Conservation (phyloP, 2,329 filamentous ascomycete species). For the Sphaceloma murrayae region DNA sequence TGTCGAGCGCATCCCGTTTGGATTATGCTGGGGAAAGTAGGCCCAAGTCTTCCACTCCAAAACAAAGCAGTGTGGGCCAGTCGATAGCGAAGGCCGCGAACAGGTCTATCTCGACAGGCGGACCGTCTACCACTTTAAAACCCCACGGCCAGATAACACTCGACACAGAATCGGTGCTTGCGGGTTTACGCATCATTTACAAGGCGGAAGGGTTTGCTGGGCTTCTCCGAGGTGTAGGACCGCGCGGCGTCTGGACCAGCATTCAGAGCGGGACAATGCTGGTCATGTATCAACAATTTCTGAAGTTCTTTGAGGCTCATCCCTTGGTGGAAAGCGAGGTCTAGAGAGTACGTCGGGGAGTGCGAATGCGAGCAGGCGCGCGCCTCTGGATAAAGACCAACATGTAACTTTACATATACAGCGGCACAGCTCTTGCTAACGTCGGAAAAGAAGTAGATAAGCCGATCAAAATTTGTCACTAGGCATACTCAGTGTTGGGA, state of each 20-base stretch:
- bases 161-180: conserved; percentile 81
- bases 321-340: conserved; percentile 29
- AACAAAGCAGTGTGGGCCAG: neutral
- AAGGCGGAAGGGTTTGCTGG: conserved; percentile 76
- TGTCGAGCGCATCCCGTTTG: conserved; percentile 4
- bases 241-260: conserved; percentile 90
- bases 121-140: conserved; percentile 72
- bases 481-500: too few relatives aligned
- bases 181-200: conserved; percentile 79
- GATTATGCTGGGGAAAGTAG: conserved; percentile 3
- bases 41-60: too few relatives aligned
- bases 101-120: conserved; percentile 78
- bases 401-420: too few relatives aligned
- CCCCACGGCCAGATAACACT: conserved; percentile 69
- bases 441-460: too few relatives aligned
- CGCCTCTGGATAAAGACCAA: neutral
- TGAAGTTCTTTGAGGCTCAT: conserved; percentile 63
- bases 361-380: neutral
- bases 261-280: conserved; percentile 96
- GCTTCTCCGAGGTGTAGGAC: conserved; percentile 91
- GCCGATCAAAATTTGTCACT: too few relatives aligned
- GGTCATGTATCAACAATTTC: conserved; percentile 81
- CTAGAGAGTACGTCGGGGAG: neutral
- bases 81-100: conserved; percentile 30
- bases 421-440: too few relatives aligned